Base-by-base conservation (phyloP, 148 eudicot genomes). In the Rhododendron ovatum region DNA sequence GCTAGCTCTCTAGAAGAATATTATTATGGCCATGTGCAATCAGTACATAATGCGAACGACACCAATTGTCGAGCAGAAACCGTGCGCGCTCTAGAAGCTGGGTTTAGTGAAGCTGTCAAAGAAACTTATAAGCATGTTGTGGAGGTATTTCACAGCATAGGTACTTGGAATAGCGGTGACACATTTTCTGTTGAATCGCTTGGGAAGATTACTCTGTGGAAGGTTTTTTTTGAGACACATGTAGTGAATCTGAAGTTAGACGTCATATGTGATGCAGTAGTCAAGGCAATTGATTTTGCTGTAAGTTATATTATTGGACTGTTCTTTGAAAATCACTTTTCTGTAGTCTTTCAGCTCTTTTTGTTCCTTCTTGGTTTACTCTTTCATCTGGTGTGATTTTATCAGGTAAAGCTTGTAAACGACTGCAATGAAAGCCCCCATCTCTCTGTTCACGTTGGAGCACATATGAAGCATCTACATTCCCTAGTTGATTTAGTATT, bases 151-250 rank as follows among this genome's bases (percentile, higher is more conserved):
- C 84, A 89, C 74, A 86, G 89, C 26, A 83, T 93, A 81, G 87
- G 86, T 28, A 90, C 92, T 67, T 80, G 81, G 89, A 88, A 87
- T 84, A 78, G 80, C 80, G 86, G 55, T 77, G 74, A 78, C 88
- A 84, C 85, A 71, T 76, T 83, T 45, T 48, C 89, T 84, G 93
- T 85, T 3, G 89, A 88, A 18, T 88, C 90, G 37, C 55, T 87
- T n/a, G 93, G 84, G 65, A 92, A 94, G 65, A 93, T 97, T 86
- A 89, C 91, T 59, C 81, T 67, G 76, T 94, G 94, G 92, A 92
- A 91, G 82, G 84, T 43, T 33, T 67, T 89, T 79, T 94, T 97
- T 86, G 93, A 89, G 5, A 89, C 95, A 26, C 88, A 87, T 88
- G 83, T 86, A n/a, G 85, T 87, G 53, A 87, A 90, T 88, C 90